Conservation (phyloP, 345 rosid genomes). For the Brassica napus region Da-Ae NC_063450.1:24638501-24639000, state of each 20-base stretch:
- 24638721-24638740: too few species aligned
- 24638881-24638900: neutral
- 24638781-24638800: neutral
- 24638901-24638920: neutral
- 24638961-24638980: neutral
- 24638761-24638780: neutral
- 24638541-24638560: neutral
- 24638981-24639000: slow-evolving; percentile 5
- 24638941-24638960: neutral
- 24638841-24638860: neutral
- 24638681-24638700: neutral
- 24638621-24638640: too few species aligned
- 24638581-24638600: neutral
- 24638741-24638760: too few species aligned
- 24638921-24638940: slow-evolving; percentile 19
- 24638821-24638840: neutral
- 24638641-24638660: neutral
- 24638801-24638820: slow-evolving; percentile 20
- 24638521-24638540: neutral
- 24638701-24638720: neutral
- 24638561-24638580: neutral
- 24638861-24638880: slow-evolving; percentile 6
- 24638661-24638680: neutral
- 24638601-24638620: neutral
- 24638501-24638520: neutral